Base-by-base conservation (phyloP, 176 grass and related monocot species). In the Melocanna baccifera region DNA sequence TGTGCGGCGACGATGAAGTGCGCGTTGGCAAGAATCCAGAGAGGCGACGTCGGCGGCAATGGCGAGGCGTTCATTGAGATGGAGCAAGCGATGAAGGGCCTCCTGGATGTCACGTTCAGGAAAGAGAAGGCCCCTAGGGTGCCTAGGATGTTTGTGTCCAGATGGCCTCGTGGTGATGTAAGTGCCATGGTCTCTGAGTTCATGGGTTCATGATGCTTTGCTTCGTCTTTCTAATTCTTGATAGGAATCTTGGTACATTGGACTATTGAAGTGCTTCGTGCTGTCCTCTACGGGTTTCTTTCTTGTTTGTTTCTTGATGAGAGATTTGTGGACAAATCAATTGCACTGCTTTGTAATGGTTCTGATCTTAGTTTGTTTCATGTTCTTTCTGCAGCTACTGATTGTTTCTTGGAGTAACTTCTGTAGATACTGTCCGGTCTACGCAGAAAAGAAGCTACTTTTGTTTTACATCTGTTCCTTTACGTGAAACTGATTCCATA, bases 31-130 rank as follows among this genome's bases (percentile, higher is more conserved):
- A 77, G 75, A 59, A 77, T 77, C 12, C 75, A 62, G 19, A n/a
- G 36, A 9, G 75, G 37, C 20, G 56, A 59, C n/a, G 56, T 12
- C 8, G 56, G 56, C 56, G 56, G 10, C n/a, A 23, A 62, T 16
- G 37, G 55, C 22, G 22, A 26, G n/a, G 37, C 39, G n/a, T 62
- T 77, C 12, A 14, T 7, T 28, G 56, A 77, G 55, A 77, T 77
- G 37, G 75, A 62, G 75, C 55, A 43, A n/a, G 55, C n/a, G 22
- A 62, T 66, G 61, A 65, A 47, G 77, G 61, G 77, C 55, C 75
- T 77, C 55, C 28, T 77, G 55, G 75, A 62, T 43, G 34, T 43
- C 36, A 62, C 52, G 6, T 77, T 61, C 55, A 16, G 48, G 14
- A 51, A 43, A 39, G 7, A 4, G n/a, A 43, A 42, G 55, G 22